Percentiles rank a stretch among this genome's conserved stretches.
phyloP scores from a whole-genome alignment of 768 basidiomycete species.

The Mrakia frigida region DNA sequence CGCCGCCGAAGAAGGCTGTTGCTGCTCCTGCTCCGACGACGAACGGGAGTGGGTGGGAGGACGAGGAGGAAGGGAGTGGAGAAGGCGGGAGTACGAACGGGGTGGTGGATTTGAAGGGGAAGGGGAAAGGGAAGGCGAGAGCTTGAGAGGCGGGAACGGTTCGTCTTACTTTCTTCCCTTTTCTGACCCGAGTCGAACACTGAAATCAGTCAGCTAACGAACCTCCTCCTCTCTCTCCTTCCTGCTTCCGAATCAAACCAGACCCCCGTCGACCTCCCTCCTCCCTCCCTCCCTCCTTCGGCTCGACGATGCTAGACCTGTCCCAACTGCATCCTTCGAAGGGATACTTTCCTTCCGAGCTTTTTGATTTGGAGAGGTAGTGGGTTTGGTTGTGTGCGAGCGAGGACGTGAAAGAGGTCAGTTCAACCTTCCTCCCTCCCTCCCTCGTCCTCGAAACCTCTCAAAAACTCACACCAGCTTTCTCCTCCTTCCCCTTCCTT shows the following conservation, averaged over 20 bases:
- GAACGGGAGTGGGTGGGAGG: neutral
- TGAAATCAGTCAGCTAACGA: neutral
- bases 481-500: neutral
- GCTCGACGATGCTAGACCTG: neutral
- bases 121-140: constrained; percentile 20
- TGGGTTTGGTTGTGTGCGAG: too few relatives aligned
- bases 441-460: neutral
- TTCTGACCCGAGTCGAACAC: neutral
- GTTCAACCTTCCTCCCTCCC: neutral
- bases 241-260: neutral
- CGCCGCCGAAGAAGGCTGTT: too few relatives aligned
- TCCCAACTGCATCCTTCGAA: neutral
- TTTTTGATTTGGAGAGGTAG: neutral
- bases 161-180: neutral
- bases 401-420: neutral
- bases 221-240: neutral
- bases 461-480: neutral
- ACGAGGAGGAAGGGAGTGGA: neutral
- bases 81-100: neutral
- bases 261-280: neutral
- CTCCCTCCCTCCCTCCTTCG: neutral
- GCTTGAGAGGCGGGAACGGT: neutral
- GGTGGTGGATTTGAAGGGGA: constrained; percentile 3
- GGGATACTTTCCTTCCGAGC: neutral
- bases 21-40: too few relatives aligned